Conservation (phyloP, 495 filamentous ascomycete species). For the Podospora fimiseda region DNA sequence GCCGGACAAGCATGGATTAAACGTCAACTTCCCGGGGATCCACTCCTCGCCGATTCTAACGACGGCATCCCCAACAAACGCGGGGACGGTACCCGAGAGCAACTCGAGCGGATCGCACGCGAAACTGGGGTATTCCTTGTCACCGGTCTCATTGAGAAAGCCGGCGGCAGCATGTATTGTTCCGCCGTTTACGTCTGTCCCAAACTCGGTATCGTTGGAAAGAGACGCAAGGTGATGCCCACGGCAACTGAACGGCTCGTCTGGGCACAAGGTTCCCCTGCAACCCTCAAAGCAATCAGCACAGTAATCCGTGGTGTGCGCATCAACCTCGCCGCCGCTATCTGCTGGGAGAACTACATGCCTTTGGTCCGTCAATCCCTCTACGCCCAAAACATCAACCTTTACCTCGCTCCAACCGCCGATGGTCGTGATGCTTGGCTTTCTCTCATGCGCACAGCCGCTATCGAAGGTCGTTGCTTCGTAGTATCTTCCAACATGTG, state of each 20-base stretch:
- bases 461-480: constrained; percentile 72
- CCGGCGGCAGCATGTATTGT: constrained; percentile 81
- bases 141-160: constrained; percentile 70
- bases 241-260: constrained; percentile 77
- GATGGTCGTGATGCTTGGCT: constrained; percentile 82
- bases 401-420: constrained; percentile 89
- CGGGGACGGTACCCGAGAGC: constrained; percentile 83
- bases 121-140: constrained; percentile 77
- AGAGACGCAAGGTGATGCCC: constrained; percentile 93
- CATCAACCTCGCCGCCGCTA: constrained; percentile 74
- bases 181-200: constrained; percentile 79
- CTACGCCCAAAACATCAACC: constrained; percentile 85
- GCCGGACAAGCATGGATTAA: constrained; percentile 69
- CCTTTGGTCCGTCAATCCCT: constrained; percentile 66
- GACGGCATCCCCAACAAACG: constrained; percentile 46
- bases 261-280: constrained; percentile 82
- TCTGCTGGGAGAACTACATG: constrained; percentile 99
- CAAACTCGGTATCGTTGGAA: constrained; percentile 61
- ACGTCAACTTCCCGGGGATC: constrained; percentile 42
- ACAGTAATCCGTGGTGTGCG: constrained; percentile 72
- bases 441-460: constrained; percentile 73
- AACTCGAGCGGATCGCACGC: constrained; percentile 63
- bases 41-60: constrained; percentile 55
- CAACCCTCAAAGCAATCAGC: constrained; percentile 73
- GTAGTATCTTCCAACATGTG: constrained; percentile 88